A percentile compares a stretch with the other conserved stretches of the same genome.
phyloP scores from a whole-genome alignment of 371 early-diverging fungal species.

The Spraguea lophii region DNA sequence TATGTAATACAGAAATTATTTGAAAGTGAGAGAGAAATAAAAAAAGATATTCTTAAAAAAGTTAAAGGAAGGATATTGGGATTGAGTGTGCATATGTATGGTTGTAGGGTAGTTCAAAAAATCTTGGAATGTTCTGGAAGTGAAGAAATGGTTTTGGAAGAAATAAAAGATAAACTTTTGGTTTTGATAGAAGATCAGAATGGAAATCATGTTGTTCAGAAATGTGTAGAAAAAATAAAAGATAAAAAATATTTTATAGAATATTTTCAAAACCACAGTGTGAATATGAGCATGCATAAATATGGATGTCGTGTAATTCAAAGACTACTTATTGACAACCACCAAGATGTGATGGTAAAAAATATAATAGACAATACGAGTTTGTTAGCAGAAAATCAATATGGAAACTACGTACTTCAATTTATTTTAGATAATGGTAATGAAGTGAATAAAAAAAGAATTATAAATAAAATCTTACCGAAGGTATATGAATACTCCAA shows the following conservation, averaged over 20 bases:
- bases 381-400: constrained; percentile 84
- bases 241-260: constrained; percentile 79
- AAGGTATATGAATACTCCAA: constrained; percentile 44
- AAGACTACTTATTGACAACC: constrained; percentile 80
- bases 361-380: constrained; percentile 53
- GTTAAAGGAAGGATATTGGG: constrained; percentile 77
- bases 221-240: constrained; percentile 61
- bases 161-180: constrained; percentile 72
- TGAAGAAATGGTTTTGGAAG: constrained; percentile 57
- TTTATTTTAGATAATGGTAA: constrained; percentile 83
- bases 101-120: constrained; percentile 97
- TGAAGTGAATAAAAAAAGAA: constrained; percentile 56
- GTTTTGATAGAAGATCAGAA: constrained; percentile 97
- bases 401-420: constrained; percentile 98
- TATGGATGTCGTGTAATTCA: constrained; percentile 99
- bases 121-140: constrained; percentile 70
- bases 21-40: constrained; percentile 57
- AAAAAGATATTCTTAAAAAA: constrained; percentile 60
- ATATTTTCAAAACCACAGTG: constrained; percentile 81
- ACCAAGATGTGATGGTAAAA: constrained; percentile 50
- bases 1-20: constrained; percentile 99
- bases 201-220: constrained; percentile 99
- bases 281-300: constrained; percentile 79
- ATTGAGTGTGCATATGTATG: constrained; percentile 92
- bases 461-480: constrained; percentile 58